Percentiles rank a stretch among this genome's conserved stretches.
These are phyloP conservation scores for Calonectria crousiana DNA, from an alignment of 2,329 filamentous ascomycete genomes.

Conservation along the genomic window DNA sequence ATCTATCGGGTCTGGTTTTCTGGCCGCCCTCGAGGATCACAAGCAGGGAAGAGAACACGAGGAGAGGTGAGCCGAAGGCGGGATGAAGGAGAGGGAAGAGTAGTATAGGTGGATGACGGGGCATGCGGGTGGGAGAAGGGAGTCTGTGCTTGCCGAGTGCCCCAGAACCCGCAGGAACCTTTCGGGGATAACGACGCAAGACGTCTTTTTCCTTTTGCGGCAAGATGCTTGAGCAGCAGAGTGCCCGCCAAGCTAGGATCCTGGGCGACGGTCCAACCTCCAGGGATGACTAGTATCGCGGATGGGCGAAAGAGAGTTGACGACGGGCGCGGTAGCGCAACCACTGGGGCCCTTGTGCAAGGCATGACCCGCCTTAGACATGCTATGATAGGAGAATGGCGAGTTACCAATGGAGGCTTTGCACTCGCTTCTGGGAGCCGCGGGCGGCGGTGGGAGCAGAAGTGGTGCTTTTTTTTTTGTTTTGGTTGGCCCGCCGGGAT, in stretches of 20 bases:
- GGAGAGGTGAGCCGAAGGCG: constrained; percentile 1
- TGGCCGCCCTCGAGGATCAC: constrained; percentile 8
- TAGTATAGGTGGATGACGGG: not conserved
- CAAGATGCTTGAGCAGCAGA: not conserved
- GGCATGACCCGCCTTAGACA: constrained; percentile 17
- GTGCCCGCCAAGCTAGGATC: constrained; percentile 1
- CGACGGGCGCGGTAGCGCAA: not conserved
- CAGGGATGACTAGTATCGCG: not conserved
- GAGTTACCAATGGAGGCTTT: constrained; percentile 3
- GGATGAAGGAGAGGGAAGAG: constrained; percentile 11
- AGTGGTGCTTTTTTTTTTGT: constrained; percentile 1
- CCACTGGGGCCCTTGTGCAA: constrained; percentile 11
- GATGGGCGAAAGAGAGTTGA: constrained; percentile 23
- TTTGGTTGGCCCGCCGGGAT: constrained; percentile 12
- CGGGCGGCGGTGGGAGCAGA: not conserved
- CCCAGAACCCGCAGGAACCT: constrained; percentile 1
- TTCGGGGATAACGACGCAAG: not conserved
- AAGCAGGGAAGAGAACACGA: not conserved
- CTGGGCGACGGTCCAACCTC: not conserved
- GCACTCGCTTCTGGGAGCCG: not conserved
- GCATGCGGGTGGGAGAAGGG: not conserved
- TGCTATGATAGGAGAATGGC: constrained; percentile 8
- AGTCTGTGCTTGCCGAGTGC: constrained; percentile 15
- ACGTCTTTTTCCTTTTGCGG: constrained; percentile 17
- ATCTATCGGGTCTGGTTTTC: constrained; percentile 14